phyloP scores from a whole-genome alignment of 2,329 filamentous ascomycete genomes.

The Aureobasidium sp. region DNA sequence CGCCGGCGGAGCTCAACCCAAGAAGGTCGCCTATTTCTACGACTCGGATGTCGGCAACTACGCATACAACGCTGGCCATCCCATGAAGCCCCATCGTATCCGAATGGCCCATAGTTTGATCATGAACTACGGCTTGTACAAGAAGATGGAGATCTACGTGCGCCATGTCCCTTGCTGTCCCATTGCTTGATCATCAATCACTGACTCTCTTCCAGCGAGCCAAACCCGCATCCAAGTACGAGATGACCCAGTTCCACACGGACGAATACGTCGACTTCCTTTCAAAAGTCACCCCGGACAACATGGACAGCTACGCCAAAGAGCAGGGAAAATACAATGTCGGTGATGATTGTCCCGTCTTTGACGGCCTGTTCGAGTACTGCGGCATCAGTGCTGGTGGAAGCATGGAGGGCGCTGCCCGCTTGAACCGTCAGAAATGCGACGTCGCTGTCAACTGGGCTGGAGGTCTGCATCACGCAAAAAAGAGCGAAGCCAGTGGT shows the following conservation, averaged over 20 bases:
- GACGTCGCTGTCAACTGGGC: slow-evolving; percentile 56
- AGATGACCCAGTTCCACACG: slow-evolving; percentile 68
- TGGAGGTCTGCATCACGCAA: slow-evolving; percentile 42
- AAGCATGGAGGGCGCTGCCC: slow-evolving; percentile 64
- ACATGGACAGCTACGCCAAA: slow-evolving; percentile 88
- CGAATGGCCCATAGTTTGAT: slow-evolving; percentile 59
- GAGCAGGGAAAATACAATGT: slow-evolving; percentile 78
- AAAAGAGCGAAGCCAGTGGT: slow-evolving; percentile 42
- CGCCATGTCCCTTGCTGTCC: slow-evolving; percentile 24
- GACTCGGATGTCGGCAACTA: slow-evolving; percentile 98
- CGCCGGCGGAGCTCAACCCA: slow-evolving; percentile 51
- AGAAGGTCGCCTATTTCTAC: slow-evolving; percentile 97
- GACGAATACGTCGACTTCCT: slow-evolving; percentile 68
- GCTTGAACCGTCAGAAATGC: slow-evolving; percentile 60
- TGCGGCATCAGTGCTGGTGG: slow-evolving; percentile 64
- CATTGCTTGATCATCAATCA: not conserved
- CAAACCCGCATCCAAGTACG: slow-evolving; percentile 52
- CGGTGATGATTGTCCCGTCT: slow-evolving; percentile 57
- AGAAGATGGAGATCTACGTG: slow-evolving; percentile 66
- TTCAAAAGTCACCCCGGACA: slow-evolving; percentile 90
- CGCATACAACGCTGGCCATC: slow-evolving; percentile 74
- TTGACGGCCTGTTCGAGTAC: slow-evolving; percentile 64
- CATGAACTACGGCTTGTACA: slow-evolving; percentile 68
- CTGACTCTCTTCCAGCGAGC: slow-evolving; percentile 21
- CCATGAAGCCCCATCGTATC: slow-evolving; percentile 63